phyloP scores from a whole-genome alignment of 257 asterid genomes.

The Anisodus tanguticus region DNA sequence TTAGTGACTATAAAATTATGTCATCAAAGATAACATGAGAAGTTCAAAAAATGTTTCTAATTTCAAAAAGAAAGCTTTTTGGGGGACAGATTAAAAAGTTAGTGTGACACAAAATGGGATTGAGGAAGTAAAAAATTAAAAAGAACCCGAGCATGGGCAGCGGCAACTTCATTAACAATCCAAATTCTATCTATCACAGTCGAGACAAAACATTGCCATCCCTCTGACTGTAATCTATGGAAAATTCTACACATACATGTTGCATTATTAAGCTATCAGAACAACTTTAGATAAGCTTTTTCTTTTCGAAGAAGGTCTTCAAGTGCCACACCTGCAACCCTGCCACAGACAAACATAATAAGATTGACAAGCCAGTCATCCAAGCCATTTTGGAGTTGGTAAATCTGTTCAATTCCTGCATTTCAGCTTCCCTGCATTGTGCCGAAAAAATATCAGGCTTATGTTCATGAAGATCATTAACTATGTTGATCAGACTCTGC shows the following conservation, averaged over 20 bases:
- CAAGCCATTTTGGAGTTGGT: conserved; percentile 78
- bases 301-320: conserved; percentile 82
- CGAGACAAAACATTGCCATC: not conserved
- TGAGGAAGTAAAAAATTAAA: not conserved
- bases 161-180: not conserved
- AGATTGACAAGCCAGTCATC: conserved; percentile 64
- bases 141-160: not conserved
- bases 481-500: not conserved
- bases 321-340: conserved; percentile 82
- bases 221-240: not conserved
- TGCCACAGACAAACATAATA: conserved; percentile 64
- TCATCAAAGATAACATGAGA: too few species aligned
- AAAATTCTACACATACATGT: conserved; percentile 34
- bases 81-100: not conserved
- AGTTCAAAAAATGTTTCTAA: not conserved
- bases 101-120: too few species aligned
- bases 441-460: not conserved
- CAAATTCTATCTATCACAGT: conserved; percentile 3
- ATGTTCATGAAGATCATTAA: not conserved
- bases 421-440: conserved; percentile 73
- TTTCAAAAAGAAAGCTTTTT: too few species aligned
- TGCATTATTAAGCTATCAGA: not conserved
- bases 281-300: conserved; percentile 69
- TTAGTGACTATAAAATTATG: too few species aligned
- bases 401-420: conserved; percentile 72